These are phyloP conservation scores for Pyrenophora teres DNA, from an alignment of 2,329 filamentous ascomycete genomes.

Conservation along the genomic window DNA sequence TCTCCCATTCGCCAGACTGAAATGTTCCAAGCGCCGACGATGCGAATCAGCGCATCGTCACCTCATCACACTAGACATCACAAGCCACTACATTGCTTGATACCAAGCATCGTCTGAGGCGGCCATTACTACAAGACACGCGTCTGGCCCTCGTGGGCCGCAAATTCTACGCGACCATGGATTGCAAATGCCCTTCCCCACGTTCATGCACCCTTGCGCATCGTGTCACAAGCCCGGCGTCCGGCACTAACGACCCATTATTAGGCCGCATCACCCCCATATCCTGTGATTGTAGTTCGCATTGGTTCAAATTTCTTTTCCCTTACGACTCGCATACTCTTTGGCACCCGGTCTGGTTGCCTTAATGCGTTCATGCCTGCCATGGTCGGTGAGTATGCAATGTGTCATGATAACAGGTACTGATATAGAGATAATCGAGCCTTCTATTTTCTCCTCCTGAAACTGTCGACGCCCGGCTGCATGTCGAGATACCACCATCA, in stretches of 20 bases:
- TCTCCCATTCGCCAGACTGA: conserved; percentile 14
- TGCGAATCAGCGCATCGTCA: conserved; percentile 16
- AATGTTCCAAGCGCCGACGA: conserved; percentile 20
- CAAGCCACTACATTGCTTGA: conserved; percentile 4
- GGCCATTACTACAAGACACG: background rate
- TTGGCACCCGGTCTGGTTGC: conserved; percentile 2
- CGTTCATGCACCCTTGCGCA: conserved; percentile 19
- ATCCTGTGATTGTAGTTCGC: conserved; percentile 10
- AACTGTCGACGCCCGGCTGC: conserved; percentile 3
- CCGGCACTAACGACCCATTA: conserved; percentile 15
- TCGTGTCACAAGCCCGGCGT: conserved; percentile 11
- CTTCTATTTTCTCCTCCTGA: conserved; percentile 1
- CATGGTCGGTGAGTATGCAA: background rate
- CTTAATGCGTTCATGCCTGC: background rate
- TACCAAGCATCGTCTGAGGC: background rate
- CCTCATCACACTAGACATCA: conserved; percentile 15
- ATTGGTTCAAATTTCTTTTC: conserved; percentile 13
- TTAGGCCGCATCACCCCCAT: conserved; percentile 17
- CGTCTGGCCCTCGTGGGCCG: conserved; percentile 14
- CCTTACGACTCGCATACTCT: conserved; percentile 10
- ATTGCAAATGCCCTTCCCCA: conserved; percentile 1
- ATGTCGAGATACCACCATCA: conserved; percentile 13
- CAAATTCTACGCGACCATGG: conserved; percentile 19
- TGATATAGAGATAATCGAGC: conserved; percentile 1
- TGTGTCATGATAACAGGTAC: background rate